These are phyloP conservation scores for Diutina siamensis DNA, from an alignment of 1,139 yeast genomes.

Conservation along the genomic window DNA sequence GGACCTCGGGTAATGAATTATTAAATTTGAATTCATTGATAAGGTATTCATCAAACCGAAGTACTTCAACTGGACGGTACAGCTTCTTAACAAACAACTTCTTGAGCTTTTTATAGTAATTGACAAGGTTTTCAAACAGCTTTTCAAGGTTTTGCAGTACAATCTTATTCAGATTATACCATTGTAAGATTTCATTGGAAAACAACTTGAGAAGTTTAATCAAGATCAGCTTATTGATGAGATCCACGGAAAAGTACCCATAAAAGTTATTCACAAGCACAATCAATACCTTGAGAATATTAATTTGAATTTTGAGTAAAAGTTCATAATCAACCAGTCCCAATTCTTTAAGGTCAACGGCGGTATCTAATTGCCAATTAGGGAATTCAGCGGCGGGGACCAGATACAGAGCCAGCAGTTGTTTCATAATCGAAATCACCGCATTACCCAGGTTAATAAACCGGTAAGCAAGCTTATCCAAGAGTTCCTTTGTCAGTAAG, in stretches of 20 bases:
- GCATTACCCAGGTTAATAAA: conserved; percentile 38
- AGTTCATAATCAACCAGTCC: conserved; percentile 43
- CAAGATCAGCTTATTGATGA: conserved; percentile 47
- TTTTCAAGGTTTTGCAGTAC: conserved; percentile 27
- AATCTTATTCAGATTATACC: conserved; percentile 48
- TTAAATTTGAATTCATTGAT: conserved; percentile 29
- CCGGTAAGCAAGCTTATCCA: conserved; percentile 32
- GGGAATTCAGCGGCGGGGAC: conserved; percentile 23
- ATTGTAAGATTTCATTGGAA: conserved; percentile 60
- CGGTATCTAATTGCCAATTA: conserved; percentile 38
- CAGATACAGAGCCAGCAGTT: conserved; percentile 7
- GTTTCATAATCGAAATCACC: conserved; percentile 35
- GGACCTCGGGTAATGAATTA: conserved; percentile 34
- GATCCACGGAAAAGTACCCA: conserved; percentile 62
- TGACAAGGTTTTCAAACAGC: conserved; percentile 39
- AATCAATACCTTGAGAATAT: conserved; percentile 67
- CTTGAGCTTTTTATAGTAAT: conserved; percentile 56
- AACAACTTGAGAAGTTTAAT: conserved; percentile 57
- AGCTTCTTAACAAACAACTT: conserved; percentile 67
- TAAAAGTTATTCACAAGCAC: conserved; percentile 66
- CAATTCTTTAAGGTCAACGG: conserved; percentile 24
- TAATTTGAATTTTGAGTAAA: conserved; percentile 66
- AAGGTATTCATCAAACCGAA: conserved; percentile 29
- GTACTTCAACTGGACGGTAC: conserved; percentile 53
- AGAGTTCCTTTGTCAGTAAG: conserved; percentile 29